A percentile compares a stretch with the other conserved stretches of the same genome.
Evolutionary conservation across 805 yeast species (phyloP).

Genomic region (Yarrowia sp.): DNA sequence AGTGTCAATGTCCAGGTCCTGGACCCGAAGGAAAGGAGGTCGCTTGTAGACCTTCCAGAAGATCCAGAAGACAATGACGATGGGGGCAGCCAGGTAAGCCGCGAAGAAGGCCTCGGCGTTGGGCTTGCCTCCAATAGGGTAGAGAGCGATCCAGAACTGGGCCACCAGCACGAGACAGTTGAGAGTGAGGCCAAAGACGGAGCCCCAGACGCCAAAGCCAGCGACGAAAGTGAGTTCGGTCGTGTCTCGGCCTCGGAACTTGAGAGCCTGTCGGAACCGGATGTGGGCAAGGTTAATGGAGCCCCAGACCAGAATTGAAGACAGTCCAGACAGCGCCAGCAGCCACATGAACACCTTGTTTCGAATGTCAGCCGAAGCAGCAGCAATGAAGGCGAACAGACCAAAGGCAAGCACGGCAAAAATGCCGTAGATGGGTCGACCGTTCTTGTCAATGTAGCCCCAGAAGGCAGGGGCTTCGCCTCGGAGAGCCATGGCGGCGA

Average conservation of each 20-base stretch:
- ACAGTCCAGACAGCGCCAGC: conserved; percentile 60
- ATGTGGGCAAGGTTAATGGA: conserved; percentile 59
- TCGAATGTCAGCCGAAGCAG: conserved; percentile 45
- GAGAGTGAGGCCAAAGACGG: conserved; percentile 56
- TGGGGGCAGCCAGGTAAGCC: conserved; percentile 62
- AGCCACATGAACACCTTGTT: conserved; percentile 63
- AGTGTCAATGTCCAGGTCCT: conserved; percentile 57
- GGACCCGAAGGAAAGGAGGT: conserved; percentile 44
- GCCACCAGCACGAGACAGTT: conserved; percentile 58
- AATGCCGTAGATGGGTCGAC: conserved; percentile 64
- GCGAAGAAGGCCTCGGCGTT: conserved; percentile 54
- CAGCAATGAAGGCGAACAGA: conserved; percentile 55
- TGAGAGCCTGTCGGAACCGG: conserved; percentile 62
- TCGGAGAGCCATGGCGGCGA: conserved; percentile 60
- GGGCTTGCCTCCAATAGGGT: conserved; percentile 54
- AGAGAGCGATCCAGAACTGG: conserved; percentile 74
- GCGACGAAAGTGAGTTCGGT: conserved; percentile 63
- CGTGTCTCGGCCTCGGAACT: conserved; percentile 56
- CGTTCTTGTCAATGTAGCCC: conserved; percentile 61
- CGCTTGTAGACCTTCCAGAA: conserved; percentile 57
- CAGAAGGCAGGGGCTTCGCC: conserved; percentile 60
- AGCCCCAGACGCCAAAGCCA: conserved; percentile 61
- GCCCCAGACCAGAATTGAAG: conserved; percentile 63
- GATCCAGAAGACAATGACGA: conserved; percentile 55
- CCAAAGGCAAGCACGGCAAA: conserved; percentile 54